Base-by-base conservation (phyloP, 208 protist genomes). In the Leptomonas pyrrhocoris region DNA sequence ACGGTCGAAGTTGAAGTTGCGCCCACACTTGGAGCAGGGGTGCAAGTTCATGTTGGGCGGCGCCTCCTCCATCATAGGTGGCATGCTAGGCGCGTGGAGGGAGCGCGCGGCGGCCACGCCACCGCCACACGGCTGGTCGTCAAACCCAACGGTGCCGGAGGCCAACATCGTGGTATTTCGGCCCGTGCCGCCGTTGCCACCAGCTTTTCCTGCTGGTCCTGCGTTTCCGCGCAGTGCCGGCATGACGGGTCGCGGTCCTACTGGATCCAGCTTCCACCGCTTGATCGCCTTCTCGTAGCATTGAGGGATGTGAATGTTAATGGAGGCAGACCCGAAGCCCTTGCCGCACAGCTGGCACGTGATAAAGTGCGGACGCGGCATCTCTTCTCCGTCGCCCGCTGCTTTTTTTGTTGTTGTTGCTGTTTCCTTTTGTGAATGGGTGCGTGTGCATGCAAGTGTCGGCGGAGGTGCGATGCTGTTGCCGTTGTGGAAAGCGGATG, bases 211-310 rank as follows among this genome's bases (percentile, higher is more conserved):
- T 3, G 54, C 25, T 18, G 6, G 28, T 23, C 43, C 67, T 23
- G 40, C 34, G 25, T 27, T 59, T 8, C 70, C 74, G 42, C 59
- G 48, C 31, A 80, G 30, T 23, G 30, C 53, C 30, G 92, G 92
- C 85, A 96, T 91, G 21, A 94, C 82, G 19, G 92, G 92, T 42
- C 80, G 78, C 12, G 92, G 92, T 12, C 92, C 92, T 27, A 73
- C 48, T 25, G 86, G 89, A 60, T 93, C 83, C 36, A 94, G 63
- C 38, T 81, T 63, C 92, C 92, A 96, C 8, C 86, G 86, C 75
- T 94, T 92, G 15, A 94, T 36, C 13, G 88, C 84, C 76, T 96
- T 96, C 27, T 96, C 86, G 71, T 92, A 96, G 71, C 91, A 96
- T 62, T 96, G 91, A 2, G 91, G 91, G 46, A 93, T 86, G 71